Percentiles rank a stretch among this genome's conserved stretches.
These are phyloP conservation scores for Blastobotrys raffinosifermentans DNA, from an alignment of 1,139 yeast genomes.

Conservation along the genomic window DNA sequence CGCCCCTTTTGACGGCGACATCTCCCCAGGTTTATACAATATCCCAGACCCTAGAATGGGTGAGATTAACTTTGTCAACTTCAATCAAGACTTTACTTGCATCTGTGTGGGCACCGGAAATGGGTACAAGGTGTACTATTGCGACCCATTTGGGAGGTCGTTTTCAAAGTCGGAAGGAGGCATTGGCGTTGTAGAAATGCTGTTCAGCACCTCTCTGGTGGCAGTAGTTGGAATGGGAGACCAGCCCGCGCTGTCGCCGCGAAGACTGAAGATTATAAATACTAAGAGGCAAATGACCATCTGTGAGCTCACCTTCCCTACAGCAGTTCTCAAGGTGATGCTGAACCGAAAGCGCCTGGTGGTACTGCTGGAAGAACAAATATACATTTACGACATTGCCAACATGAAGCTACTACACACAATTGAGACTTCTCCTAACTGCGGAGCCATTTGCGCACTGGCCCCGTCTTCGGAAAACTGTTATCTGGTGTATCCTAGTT, in stretches of 20 bases:
- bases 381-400: constrained; percentile 81
- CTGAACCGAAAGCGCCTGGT: constrained; percentile 69
- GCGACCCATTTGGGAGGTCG: constrained; percentile 86
- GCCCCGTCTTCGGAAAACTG: constrained; percentile 61
- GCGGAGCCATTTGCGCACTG: constrained; percentile 48
- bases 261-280: constrained; percentile 74
- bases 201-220: constrained; percentile 78
- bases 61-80: constrained; percentile 53
- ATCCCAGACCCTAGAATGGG: too few species aligned
- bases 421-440: constrained; percentile 75
- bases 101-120: constrained; percentile 71
- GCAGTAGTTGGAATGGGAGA: constrained; percentile 89
- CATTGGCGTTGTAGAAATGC: constrained; percentile 70
- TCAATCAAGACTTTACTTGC: constrained; percentile 89
- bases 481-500: constrained; percentile 84
- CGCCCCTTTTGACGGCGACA: constrained; percentile 8
- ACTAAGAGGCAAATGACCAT: constrained; percentile 65
- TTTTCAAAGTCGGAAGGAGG: constrained; percentile 46
- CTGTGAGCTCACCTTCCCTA: constrained; percentile 86
- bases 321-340: constrained; percentile 70
- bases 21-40: constrained; percentile 8
- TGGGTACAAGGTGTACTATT: constrained; percentile 82
- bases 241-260: constrained; percentile 69
- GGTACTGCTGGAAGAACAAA: constrained; percentile 76
- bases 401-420: constrained; percentile 86